Conservation (phyloP, 768 basidiomycete genomes). For the Boletus rubroflammeus region DNA sequence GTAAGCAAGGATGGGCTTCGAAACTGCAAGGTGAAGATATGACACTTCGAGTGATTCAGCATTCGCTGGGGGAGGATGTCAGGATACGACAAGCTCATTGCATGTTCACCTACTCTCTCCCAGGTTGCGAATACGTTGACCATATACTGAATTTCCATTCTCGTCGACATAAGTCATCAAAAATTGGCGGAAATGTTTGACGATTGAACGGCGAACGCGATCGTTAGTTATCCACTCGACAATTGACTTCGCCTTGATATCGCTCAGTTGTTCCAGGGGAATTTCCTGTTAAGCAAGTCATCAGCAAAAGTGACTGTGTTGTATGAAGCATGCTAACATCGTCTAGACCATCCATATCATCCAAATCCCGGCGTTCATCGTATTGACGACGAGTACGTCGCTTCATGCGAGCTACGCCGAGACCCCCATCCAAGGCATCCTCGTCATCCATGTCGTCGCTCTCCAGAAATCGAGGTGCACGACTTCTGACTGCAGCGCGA, state of each 20-base stretch:
- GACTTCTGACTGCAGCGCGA: constrained; percentile 73
- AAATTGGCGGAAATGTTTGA: constrained; percentile 91
- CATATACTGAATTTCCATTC: constrained; percentile 87
- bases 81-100: constrained; percentile 7
- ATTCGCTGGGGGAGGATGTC: constrained; percentile 57
- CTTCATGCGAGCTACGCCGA: constrained; percentile 69
- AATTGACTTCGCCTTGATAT: constrained; percentile 96
- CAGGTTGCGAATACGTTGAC: constrained; percentile 85
- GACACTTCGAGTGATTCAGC: constrained; percentile 97
- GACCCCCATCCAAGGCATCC: constrained; percentile 64
- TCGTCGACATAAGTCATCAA: constrained; percentile 96
- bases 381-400: constrained; percentile 85
- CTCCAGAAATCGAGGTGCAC: constrained; percentile 84
- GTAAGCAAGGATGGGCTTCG: constrained; percentile 94
- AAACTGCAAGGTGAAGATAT: constrained; percentile 87
- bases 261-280: constrained; percentile 91
- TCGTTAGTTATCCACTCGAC: constrained; percentile 97
- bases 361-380: constrained; percentile 86
- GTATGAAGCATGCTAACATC: constrained; percentile 52
- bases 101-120: constrained; percentile 74
- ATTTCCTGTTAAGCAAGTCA: constrained; percentile 59
- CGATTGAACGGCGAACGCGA: constrained; percentile 84
- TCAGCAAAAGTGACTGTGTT: constrained; percentile 12
- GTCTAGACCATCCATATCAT: constrained; percentile 87
- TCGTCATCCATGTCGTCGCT: constrained; percentile 79